Conservation (phyloP, 1,284 basidiomycete genomes). For the Naganishia sp. region DNA sequence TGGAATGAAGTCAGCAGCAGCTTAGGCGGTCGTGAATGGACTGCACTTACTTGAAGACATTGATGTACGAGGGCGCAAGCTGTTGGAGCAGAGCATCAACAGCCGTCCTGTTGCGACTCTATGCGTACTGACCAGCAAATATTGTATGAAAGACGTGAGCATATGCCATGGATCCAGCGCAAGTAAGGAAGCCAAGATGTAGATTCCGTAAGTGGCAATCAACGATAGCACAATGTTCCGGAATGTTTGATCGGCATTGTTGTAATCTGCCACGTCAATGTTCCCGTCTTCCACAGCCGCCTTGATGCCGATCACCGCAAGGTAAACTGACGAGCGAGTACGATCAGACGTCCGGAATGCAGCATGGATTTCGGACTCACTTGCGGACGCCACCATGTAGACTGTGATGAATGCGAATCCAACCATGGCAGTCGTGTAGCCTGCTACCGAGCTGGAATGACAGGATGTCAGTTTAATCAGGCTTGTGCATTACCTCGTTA, state of each 20-base stretch:
- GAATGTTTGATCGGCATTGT: slow-evolving; percentile 78
- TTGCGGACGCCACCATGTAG: slow-evolving; percentile 72
- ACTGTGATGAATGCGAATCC: slow-evolving; percentile 85
- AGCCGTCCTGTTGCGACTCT: not conserved
- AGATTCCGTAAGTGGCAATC: slow-evolving; percentile 81
- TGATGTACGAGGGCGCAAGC: slow-evolving; percentile 82
- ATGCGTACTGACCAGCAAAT: slow-evolving; percentile 65
- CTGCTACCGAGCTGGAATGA: slow-evolving; percentile 62
- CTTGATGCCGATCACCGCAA: slow-evolving; percentile 77
- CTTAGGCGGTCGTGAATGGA: not conserved
- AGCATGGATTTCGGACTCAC: slow-evolving; percentile 55
- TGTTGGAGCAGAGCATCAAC: not conserved
- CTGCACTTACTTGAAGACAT: slow-evolving; percentile 74
- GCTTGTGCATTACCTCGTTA: not conserved
- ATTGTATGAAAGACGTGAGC: slow-evolving; percentile 89
- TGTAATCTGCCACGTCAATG: slow-evolving; percentile 58
- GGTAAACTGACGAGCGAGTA: slow-evolving; percentile 59
- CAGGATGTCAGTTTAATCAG: not conserved
- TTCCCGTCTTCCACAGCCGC: slow-evolving; percentile 58
- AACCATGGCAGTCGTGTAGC: slow-evolving; percentile 76
- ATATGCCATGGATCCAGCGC: slow-evolving; percentile 61
- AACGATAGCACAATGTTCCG: slow-evolving; percentile 81
- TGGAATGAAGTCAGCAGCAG: slow-evolving; percentile 28
- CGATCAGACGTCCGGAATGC: no score
- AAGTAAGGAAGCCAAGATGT: slow-evolving; percentile 76